Conservation (phyloP, 176 grass and related monocot genomes). For the Musa beccarii region DNA sequence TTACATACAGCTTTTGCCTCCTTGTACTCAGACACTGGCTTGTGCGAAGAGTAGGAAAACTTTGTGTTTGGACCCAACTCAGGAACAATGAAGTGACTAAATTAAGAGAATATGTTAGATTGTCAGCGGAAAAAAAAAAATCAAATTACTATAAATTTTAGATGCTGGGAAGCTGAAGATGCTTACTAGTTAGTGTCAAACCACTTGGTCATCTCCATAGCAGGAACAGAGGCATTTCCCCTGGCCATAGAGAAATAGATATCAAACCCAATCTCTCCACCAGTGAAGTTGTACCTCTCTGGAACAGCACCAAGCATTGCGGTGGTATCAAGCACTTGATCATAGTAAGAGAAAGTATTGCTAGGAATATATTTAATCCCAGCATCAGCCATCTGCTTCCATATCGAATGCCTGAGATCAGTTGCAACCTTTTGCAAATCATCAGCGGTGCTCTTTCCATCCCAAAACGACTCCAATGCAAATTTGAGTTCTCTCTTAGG, state of each 20-base stretch:
- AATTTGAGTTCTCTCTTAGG: slow-evolving; percentile 98
- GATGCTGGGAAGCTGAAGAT: not conserved
- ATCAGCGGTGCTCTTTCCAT: slow-evolving; percentile 68
- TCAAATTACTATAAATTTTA: not conserved
- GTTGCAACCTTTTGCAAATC: slow-evolving; percentile 77
- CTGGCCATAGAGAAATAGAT: slow-evolving; percentile 98
- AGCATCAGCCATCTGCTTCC: slow-evolving; percentile 91
- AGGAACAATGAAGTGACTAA: slow-evolving; percentile 88
- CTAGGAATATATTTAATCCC: slow-evolving; percentile 98
- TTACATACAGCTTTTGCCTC: slow-evolving; percentile 73
- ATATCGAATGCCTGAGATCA: slow-evolving; percentile 72
- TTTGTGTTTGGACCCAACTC: slow-evolving; percentile 70
- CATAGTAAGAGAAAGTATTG: slow-evolving; percentile 88
- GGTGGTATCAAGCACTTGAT: slow-evolving; percentile 88
- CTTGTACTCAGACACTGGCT: slow-evolving; percentile 78
- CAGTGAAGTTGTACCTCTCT: slow-evolving; percentile 62
- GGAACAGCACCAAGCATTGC: slow-evolving; percentile 89
- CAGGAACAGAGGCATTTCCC: slow-evolving; percentile 83
- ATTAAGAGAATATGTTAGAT: slow-evolving; percentile 3
- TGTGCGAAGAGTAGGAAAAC: slow-evolving; percentile 79
- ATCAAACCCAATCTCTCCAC: slow-evolving; percentile 63
- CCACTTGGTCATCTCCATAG: slow-evolving; percentile 99
- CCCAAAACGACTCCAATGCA: slow-evolving; percentile 91
- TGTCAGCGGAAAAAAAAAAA: slow-evolving; percentile 4
- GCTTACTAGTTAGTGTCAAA: slow-evolving; percentile 98